phyloP scores from a whole-genome alignment of 495 filamentous ascomycete species.

The Glarea lozoyensis region DNA sequence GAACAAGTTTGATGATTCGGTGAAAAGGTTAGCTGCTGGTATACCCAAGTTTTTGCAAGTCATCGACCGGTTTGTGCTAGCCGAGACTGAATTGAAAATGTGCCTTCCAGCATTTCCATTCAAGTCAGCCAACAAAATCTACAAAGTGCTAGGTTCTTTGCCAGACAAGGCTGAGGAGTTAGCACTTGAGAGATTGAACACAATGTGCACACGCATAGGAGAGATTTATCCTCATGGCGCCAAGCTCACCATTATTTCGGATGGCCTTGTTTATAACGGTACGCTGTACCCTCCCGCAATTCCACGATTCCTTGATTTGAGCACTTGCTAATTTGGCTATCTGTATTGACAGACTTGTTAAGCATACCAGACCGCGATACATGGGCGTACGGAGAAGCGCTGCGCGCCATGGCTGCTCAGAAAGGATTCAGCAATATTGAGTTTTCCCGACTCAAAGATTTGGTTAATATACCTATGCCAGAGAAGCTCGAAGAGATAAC shows the following conservation, averaged over 20 bases:
- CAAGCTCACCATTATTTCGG: constrained; percentile 39
- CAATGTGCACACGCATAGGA: constrained; percentile 30
- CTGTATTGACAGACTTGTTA: constrained; percentile 31
- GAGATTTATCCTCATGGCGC: constrained; percentile 37
- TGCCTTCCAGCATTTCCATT: constrained; percentile 42
- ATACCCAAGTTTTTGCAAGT: too few relatives aligned
- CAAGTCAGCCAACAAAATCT: constrained; percentile 36
- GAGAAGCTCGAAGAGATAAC: neutral
- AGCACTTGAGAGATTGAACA: constrained; percentile 34
- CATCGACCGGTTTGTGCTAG: too few relatives aligned
- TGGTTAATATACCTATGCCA: neutral
- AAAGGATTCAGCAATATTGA: neutral
- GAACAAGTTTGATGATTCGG: too few relatives aligned
- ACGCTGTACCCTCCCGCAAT: constrained; percentile 2
- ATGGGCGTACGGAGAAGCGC: constrained; percentile 42
- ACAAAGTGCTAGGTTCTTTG: constrained; percentile 36
- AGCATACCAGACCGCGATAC: constrained; percentile 37
- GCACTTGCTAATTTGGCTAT: neutral
- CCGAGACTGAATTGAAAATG: too few relatives aligned
- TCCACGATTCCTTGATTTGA: neutral
- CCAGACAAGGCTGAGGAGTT: constrained; percentile 44
- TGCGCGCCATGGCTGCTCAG: constrained; percentile 31
- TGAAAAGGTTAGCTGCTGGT: too few relatives aligned
- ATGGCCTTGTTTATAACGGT: constrained; percentile 45
- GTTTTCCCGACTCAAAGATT: neutral